Evolutionary conservation across 352 stramenopile species (phyloP), one percentile per base, ranked within the genome.

Genomic region (Hyaloperonospora arabidopsidis): DNA sequence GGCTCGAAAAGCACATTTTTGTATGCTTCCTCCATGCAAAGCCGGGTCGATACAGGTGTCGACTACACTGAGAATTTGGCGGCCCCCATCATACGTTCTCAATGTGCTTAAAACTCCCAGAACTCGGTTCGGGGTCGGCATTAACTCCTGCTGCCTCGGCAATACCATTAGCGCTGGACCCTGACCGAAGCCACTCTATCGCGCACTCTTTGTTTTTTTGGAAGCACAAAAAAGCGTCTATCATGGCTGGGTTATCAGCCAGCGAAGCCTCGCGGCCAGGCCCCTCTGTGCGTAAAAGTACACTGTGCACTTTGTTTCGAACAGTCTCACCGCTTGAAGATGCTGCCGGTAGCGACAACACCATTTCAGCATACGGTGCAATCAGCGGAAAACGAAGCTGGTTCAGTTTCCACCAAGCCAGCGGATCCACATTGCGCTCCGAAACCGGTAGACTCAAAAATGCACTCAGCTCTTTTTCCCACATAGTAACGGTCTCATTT

Each of bases 171-270:
- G 65, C 49, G 13, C 21, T 69, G 10, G 61, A 45, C 17, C 68
- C 69, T 45, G 67, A 80, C 50, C 73, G 71, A 70, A 91, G 87
- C 76, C 79, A 87, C 57, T 91, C 81, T 19, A 89, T 49, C 3
- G 74, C 81, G 38, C 73, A 82, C 18, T 82, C 61, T 56, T 85
- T 85, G 67, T 92, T 92, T 64, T 84, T 84, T 57, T 92, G 81
- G 58, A 92, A 92, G 62, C 73, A 84, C 39, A 92, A 34, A 49
- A 84, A 87, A 45, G 77, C 75, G 48, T 89, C 77, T n/a, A 86
- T 51, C 34, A 92, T 65, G 6, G 66, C 67, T 22, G 72, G 70
- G 46, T 68, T 84, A 18, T 62, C 71, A 13, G 71, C 66, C 41
- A 89, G 64, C n/a, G 55, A 52, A 10, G 55, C 58, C 35, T 86